Evolutionary conservation across 371 early-diverging fungal species (phyloP).

Genomic region (Synchytrium microbalum): DNA sequence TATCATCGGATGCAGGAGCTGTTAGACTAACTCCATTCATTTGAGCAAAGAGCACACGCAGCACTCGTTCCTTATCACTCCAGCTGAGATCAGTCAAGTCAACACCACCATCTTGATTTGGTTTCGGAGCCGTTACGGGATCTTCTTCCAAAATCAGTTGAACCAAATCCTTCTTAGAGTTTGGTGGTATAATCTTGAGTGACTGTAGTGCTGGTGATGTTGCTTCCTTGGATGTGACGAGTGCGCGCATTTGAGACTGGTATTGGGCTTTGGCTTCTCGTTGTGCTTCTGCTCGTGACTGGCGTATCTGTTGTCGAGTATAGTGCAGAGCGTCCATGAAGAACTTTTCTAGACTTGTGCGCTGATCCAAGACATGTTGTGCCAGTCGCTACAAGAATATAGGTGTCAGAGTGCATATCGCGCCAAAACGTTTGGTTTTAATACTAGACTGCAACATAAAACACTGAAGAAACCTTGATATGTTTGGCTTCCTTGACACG

Average conservation of each 20-base stretch:
- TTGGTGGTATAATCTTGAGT: too few relatives aligned
- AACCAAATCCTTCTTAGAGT: not conserved
- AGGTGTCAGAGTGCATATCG: constrained; percentile 4
- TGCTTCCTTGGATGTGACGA: constrained; percentile 4
- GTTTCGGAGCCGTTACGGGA: constrained; percentile 4
- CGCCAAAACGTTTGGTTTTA: not conserved
- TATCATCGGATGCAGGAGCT: too few relatives aligned
- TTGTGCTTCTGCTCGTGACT: constrained; percentile 18
- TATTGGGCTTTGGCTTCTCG: constrained; percentile 26
- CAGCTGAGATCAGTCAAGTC: constrained; percentile 38
- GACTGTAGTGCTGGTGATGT: constrained; percentile 4
- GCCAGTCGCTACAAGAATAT: constrained; percentile 31
- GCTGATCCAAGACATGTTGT: constrained; percentile 42
- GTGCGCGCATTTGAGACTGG: constrained; percentile 10
- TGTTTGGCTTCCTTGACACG: constrained; percentile 40
- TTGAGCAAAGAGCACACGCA: constrained; percentile 44
- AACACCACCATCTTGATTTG: constrained; percentile 17
- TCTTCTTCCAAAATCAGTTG: not conserved
- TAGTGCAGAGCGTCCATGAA: constrained; percentile 48
- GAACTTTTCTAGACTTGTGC: constrained; percentile 44
- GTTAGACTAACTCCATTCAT: constrained; percentile 39
- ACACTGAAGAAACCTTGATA: constrained; percentile 31
- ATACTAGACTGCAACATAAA: not conserved
- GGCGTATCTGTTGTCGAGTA: constrained; percentile 34
- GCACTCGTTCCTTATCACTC: constrained; percentile 41